Evolutionary conservation across 2,329 filamentous ascomycete species (phyloP).

Genomic region (Claviceps fusiformis): DNA sequence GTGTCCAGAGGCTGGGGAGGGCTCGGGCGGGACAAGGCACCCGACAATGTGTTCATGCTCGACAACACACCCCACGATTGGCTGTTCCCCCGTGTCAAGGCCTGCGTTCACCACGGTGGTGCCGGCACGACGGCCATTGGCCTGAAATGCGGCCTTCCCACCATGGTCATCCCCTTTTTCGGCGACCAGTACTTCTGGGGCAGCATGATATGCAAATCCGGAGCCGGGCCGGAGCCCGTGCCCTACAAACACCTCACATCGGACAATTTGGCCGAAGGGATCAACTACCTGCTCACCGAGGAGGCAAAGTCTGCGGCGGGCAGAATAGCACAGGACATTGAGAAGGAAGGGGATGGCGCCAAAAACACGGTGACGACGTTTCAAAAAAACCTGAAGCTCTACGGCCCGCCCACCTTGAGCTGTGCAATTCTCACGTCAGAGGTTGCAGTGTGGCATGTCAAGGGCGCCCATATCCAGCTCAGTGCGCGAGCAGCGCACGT

Average conservation of each 20-base stretch:
- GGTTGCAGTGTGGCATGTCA: slow-evolving; percentile 53
- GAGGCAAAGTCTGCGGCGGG: slow-evolving; percentile 44
- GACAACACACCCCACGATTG: slow-evolving; percentile 67
- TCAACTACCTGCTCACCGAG: slow-evolving; percentile 50
- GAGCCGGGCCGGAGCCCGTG: slow-evolving; percentile 52
- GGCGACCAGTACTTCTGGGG: slow-evolving; percentile 74
- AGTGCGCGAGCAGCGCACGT: slow-evolving; percentile 53
- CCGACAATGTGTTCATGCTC: slow-evolving; percentile 56
- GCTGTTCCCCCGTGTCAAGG: slow-evolving; percentile 54
- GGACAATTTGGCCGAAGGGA: slow-evolving; percentile 55
- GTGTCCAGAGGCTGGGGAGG: slow-evolving; percentile 68
- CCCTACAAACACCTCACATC: slow-evolving; percentile 54
- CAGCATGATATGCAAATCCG: slow-evolving; percentile 48
- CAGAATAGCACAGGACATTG: slow-evolving; percentile 48
- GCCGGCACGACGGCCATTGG: slow-evolving; percentile 66
- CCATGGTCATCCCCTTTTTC: slow-evolving; percentile 68
- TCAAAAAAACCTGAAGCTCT: slow-evolving; percentile 43
- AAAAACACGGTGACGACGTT: slow-evolving; percentile 56
- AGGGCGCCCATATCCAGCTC: slow-evolving; percentile 44
- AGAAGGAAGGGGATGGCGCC: slow-evolving; percentile 51
- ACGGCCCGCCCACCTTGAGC: slow-evolving; percentile 41
- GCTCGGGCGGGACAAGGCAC: slow-evolving; percentile 42
- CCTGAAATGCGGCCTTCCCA: slow-evolving; percentile 56
- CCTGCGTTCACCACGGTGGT: slow-evolving; percentile 63
- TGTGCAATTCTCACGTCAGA: slow-evolving; percentile 52